These are phyloP conservation scores for Solanum appendiculatum DNA, from an alignment of 257 asterid genomes.

Conservation along the genomic window DNA sequence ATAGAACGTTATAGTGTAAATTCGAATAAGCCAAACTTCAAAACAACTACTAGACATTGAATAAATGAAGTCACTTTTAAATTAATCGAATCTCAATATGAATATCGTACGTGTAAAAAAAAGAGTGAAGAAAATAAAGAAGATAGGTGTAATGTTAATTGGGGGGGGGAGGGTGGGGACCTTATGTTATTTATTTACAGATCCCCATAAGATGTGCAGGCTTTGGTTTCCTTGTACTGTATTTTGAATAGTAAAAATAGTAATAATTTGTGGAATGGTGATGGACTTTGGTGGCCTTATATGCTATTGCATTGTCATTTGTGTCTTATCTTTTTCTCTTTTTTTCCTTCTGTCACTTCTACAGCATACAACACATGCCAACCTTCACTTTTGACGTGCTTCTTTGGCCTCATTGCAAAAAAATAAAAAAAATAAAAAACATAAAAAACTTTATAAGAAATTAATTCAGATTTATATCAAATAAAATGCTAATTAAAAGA, in stretches of 20 bases:
- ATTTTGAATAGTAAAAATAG: neutral
- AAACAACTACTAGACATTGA: fast-evolving
- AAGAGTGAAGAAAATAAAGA: too few species aligned
- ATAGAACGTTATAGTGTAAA: neutral
- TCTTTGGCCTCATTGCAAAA: neutral
- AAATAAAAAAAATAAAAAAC: too few species aligned
- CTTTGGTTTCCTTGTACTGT: slow-evolving; percentile 3
- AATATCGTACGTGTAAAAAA: fast-evolving
- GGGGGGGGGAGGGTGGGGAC: too few species aligned
- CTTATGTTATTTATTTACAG: neutral
- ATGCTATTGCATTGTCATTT: neutral
- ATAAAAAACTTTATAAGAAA: neutral
- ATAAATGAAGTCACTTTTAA: too few species aligned
- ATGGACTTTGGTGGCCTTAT: neutral
- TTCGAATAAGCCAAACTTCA: fast-evolving
- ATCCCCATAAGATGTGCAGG: slow-evolving; percentile 11
- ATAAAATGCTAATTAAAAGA: neutral
- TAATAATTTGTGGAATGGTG: neutral
- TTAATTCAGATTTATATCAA: neutral
- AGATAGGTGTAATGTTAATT: neutral
- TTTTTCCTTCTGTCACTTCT: neutral
- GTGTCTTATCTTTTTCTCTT: neutral
- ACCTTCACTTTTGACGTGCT: neutral
- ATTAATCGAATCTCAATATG: too few species aligned
- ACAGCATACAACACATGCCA: neutral